Base-by-base conservation (phyloP, 129 eudicot species). In the Escallonia herrerae region DNA sequence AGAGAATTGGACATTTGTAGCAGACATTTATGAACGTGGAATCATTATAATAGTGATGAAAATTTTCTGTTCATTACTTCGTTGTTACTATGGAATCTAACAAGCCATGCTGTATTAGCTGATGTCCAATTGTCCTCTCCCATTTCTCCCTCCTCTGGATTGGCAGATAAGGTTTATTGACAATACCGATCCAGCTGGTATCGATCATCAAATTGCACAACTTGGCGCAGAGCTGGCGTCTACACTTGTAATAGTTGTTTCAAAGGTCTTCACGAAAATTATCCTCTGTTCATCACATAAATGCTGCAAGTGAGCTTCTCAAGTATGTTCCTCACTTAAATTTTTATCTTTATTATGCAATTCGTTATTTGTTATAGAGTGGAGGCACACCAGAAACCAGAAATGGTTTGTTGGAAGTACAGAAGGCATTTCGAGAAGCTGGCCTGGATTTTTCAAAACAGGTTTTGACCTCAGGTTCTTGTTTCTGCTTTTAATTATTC, bases 311-410 rank as follows among this genome's bases (percentile, higher is more conserved):
- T 8, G 61, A 64, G 56, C 54, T 62, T 58, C 43, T 46, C 5
- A 43, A 43, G 59, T 43, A 40, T 43, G 58, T 41, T 42, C 53
- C 67, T 78, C 61, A 67, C 60, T 3, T 41, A n/a, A n/a, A 3
- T 50, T 22, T 41, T 43, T 39, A 63, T 61, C 40, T 60, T 64
- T 40, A 38, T 58, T 65, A 10, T 48, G 8, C 45, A 66, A 22
- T n/a, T 22, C 33, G 33, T 22, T 22, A 22, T 52, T 62, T 74
- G 70, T 9, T 15, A 38, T 76, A 94, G 99, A 94, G 99, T 83
- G 99, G 99, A 64, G 99, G 97, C 62, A 94, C 99, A 60, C 99
- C 99, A 43, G 96, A 94, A 72, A 94, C 99, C 64, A 83, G 97
- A 74, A 94, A 94, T 65, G 99, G 99, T 56, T 79, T 94, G 62